These are phyloP conservation scores for Dictyostelium capitatum DNA, from an alignment of 78 protist species.

Conservation along the genomic window DNA sequence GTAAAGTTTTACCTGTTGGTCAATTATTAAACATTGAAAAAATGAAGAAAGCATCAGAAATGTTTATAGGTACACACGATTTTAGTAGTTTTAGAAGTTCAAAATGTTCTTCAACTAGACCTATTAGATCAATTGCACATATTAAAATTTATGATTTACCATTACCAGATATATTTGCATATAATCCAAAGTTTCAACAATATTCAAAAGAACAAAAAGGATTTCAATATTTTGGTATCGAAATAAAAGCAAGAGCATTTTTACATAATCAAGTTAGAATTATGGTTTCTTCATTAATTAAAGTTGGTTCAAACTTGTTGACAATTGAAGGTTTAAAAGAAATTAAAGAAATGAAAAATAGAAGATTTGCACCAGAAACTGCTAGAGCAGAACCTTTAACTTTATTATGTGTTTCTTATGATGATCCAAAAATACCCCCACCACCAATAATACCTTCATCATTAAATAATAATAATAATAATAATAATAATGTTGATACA, in stretches of 20 bases:
- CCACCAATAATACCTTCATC: background rate
- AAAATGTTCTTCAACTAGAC: slow-evolving; percentile 24
- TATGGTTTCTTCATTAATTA: slow-evolving; percentile 26
- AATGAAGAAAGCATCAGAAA: slow-evolving; percentile 27
- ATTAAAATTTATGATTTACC: slow-evolving; percentile 28
- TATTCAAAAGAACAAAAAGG: background rate
- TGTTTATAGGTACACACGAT: slow-evolving; percentile 35
- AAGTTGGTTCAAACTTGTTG: slow-evolving; percentile 27
- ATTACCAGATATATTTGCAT: slow-evolving; percentile 5
- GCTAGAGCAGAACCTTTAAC: slow-evolving; percentile 57
- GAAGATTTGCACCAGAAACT: slow-evolving; percentile 59
- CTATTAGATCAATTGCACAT: slow-evolving; percentile 26
- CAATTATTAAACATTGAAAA: background rate
- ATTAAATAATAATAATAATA: too few species aligned
- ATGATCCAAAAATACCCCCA: background rate
- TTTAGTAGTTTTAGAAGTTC: slow-evolving; percentile 54
- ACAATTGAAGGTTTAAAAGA: slow-evolving; percentile 23
- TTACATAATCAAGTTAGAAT: slow-evolving; percentile 78
- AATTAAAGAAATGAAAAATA: slow-evolving; percentile 8
- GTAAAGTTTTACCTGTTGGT: slow-evolving; percentile 19
- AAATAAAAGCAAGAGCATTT: slow-evolving; percentile 58
- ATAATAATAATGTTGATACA: too few species aligned
- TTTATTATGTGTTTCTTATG: slow-evolving; percentile 34
- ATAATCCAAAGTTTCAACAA: background rate
- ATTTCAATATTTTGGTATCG: slow-evolving; percentile 53